Evolutionary conservation across 257 asterid genomes (phyloP), one percentile per base, ranked within the genome.

Genomic region (Pogostemon cablin): DNA sequence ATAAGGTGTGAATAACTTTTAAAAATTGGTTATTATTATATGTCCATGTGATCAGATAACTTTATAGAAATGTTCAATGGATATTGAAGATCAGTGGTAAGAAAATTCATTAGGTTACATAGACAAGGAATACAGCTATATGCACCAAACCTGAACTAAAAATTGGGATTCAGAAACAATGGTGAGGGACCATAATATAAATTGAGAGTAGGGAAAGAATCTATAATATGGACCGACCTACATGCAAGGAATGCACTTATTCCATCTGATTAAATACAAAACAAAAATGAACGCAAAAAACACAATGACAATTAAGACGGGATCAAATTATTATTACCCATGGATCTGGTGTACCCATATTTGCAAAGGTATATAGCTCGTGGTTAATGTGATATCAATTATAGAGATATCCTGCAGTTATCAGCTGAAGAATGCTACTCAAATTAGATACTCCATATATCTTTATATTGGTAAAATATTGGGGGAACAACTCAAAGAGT

Each of bases 1-100:
- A 65, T 40, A 70, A 48, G 41, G 74, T 42, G 35, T 57, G 68
- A 61, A 68, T 65, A 56, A 69, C 65, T 44, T 56, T 57, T 38
- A 65, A 65, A 41, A 41, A 40, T 52, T 46, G 17, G 59, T 48
- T 43, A 67, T 7, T 62, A 43, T 71, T 8, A 49, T 58, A 62
- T 42, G 56, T 52, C 39, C 67, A 61, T 50, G 48, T 34, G 54
- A 58, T 42, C 20, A 52, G 40, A 65, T 42, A 15, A 73, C 12
- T 15, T 34, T 3, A 9, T 5, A 71, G 55, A 50, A 54, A 12
- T 39, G 60, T 35, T 39, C 37, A 11, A 60, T 39, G 32, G 32
- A 69, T 10, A 70, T 34, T 58, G 35, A 42, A 43, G 15, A 11
- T 48, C 62, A 57, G 49, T 32, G 8, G 65, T 35, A 65, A 48